phyloP scores from a whole-genome alignment of 192 early-diverging fungal genomes.

The Gryganskiella cystojenkinii region DNA sequence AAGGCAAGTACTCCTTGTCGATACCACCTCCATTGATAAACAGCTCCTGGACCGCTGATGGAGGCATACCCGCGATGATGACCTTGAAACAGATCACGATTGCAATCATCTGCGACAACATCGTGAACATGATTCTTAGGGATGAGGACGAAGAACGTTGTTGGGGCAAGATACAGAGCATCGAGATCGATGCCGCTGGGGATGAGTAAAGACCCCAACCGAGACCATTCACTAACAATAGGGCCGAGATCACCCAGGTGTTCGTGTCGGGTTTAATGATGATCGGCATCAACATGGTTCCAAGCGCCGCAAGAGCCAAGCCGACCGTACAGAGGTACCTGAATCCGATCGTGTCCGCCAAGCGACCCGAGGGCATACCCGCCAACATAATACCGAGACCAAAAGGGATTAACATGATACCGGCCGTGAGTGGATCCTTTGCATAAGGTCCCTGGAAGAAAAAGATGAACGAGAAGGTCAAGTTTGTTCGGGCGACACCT shows the following conservation, averaged over 20 bases:
- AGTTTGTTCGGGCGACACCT: conserved; percentile 19
- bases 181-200: conserved; percentile 17
- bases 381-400: conserved; percentile 18
- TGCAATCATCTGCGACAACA: conserved; percentile 24
- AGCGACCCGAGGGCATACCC: conserved; percentile 8
- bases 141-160: conserved; percentile 12
- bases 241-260: conserved; percentile 18
- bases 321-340: conserved; percentile 2
- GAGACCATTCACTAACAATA: conserved; percentile 6
- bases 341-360: conserved; percentile 18
- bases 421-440: conserved; percentile 20
- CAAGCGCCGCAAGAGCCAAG: conserved; percentile 3
- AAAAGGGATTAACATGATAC: conserved; percentile 19
- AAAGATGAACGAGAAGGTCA: conserved; percentile 22
- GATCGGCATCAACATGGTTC: conserved; percentile 7
- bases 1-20: conserved; percentile 1
- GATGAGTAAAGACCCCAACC: conserved; percentile 20
- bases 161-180: conserved; percentile 19
- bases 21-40: conserved; percentile 21
- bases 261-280: conserved; percentile 9
- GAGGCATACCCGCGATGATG: conserved; percentile 19
- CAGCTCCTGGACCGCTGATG: conserved; percentile 7
- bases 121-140: conserved; percentile 23
- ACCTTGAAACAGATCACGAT: conserved; percentile 27
- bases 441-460: conserved; percentile 19